These are phyloP conservation scores for Alternaria sp. DNA, from an alignment of 2,329 filamentous ascomycete species.

Conservation along the genomic window DNA sequence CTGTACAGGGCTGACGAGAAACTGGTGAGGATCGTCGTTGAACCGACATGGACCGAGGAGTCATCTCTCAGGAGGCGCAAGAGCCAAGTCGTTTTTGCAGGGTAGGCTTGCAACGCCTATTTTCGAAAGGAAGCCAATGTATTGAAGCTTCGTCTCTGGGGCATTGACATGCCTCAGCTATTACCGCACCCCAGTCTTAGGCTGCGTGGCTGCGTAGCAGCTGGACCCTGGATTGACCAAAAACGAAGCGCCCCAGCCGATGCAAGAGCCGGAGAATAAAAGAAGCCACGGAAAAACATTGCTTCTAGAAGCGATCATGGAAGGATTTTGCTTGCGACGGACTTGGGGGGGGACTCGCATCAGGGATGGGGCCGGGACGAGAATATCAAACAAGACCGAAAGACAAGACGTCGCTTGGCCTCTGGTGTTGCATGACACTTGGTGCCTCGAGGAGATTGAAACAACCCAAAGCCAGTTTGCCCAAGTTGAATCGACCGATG, in stretches of 20 bases:
- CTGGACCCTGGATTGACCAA: conserved; percentile 6
- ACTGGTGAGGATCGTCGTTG: conserved; percentile 1
- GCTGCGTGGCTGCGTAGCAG: background rate
- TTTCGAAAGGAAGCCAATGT: background rate
- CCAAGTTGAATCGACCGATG: background rate
- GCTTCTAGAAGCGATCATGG: conserved; percentile 36
- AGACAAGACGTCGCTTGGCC: conserved; percentile 2
- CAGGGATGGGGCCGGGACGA: conserved; percentile 7
- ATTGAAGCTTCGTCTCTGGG: background rate
- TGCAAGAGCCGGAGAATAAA: conserved; percentile 28
- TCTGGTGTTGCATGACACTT: conserved; percentile 7
- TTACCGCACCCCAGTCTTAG: conserved; percentile 11
- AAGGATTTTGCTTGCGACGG: conserved; percentile 19
- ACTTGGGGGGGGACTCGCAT: conserved; percentile 3
- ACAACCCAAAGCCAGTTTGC: background rate
- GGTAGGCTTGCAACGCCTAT: background rate
- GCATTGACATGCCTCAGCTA: conserved; percentile 10
- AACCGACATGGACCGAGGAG: background rate
- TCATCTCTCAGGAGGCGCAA: background rate
- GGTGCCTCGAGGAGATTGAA: conserved; percentile 6
- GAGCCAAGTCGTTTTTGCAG: conserved; percentile 3
- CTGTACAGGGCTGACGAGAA: conserved; percentile 1
- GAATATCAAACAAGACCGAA: conserved; percentile 11
- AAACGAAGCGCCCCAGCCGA: conserved; percentile 26
- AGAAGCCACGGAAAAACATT: background rate